Conservation (phyloP, 225 moss, liverwort and hornwort genomes). For the Thuidium tamariscinum region DNA sequence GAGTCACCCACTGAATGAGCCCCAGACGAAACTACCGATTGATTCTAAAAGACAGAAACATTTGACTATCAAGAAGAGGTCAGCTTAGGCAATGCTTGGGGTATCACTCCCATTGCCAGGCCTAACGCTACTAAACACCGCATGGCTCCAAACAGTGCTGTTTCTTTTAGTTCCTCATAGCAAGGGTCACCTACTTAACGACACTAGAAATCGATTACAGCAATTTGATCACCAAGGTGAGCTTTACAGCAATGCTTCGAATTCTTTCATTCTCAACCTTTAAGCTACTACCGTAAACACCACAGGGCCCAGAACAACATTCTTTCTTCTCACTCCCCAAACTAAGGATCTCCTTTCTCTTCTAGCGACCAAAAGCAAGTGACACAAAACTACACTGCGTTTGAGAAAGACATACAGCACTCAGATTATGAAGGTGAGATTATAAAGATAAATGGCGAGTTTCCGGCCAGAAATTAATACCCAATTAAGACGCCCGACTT, state of each 20-base stretch:
- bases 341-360: background rate
- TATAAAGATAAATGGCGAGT: background rate
- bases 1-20: no score
- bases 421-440: background rate
- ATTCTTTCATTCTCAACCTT: background rate
- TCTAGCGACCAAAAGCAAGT: background rate
- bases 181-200: background rate
- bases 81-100: background rate
- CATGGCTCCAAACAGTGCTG: no score
- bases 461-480: background rate
- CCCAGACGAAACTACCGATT: background rate
- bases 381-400: background rate
- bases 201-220: background rate
- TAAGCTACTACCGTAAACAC: background rate
- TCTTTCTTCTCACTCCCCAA: background rate
- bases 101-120: background rate
- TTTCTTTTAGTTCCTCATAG: background rate
- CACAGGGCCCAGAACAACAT: background rate
- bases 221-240: background rate
- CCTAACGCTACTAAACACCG: background rate
- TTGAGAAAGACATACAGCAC: no score
- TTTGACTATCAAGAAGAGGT: background rate
- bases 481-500: slow-evolving; percentile 51
- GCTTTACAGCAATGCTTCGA: background rate
- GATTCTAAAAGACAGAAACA: no score